Evolutionary conservation across 2,329 filamentous ascomycete species (phyloP), one percentile per base, ranked within the genome.

Genomic region (Pyrenophora seminiperda): DNA sequence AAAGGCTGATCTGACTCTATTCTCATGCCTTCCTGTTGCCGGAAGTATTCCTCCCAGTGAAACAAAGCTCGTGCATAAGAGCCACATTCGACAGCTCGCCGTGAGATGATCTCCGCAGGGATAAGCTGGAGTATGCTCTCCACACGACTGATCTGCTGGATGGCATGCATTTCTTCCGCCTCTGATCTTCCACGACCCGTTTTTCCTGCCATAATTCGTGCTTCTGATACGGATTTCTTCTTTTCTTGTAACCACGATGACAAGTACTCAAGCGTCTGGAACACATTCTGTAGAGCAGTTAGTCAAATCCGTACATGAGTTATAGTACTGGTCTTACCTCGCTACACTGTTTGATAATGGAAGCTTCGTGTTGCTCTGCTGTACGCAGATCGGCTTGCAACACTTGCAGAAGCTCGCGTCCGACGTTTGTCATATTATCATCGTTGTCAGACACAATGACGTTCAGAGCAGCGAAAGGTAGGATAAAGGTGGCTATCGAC

Each of bases 31-130:
- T 56, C 56, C 36, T 75, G 73, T 61, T 85, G 80, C 22, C 87
- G 83, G 48, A 92, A 92, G 68, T 96, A 89, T 62, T 96, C 91
- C 73, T 99, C 94, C 78, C 95, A 89, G 67, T 97, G 90, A 67
- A 96, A 97, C 14, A 99, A 78, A 1, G 95, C 94, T 41, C 94
- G 85, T 6, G 94, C 87, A 68, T 93, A 97, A 7, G 95, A 94
- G 52, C 90, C 90, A 74, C 93, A 97, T 66, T 97, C 90, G n/a
- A 96, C 84, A 7, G 94, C 92, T 59, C 93, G 84, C 58, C 85
- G 83, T 5, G 94, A 91, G 41, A 89, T 84, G n/a, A 88, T 75
- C 61, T 89, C 84, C 3, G 87, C 84, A 0, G 87, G 87, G 47
- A 90, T 87, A 18, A 77, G 77, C n/a, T 79, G 76, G 15, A 97